Percentiles rank a stretch among this genome's conserved stretches.
phyloP scores from a whole-genome alignment of 1,284 basidiomycete genomes.

The Phlebopus sp. region DNA sequence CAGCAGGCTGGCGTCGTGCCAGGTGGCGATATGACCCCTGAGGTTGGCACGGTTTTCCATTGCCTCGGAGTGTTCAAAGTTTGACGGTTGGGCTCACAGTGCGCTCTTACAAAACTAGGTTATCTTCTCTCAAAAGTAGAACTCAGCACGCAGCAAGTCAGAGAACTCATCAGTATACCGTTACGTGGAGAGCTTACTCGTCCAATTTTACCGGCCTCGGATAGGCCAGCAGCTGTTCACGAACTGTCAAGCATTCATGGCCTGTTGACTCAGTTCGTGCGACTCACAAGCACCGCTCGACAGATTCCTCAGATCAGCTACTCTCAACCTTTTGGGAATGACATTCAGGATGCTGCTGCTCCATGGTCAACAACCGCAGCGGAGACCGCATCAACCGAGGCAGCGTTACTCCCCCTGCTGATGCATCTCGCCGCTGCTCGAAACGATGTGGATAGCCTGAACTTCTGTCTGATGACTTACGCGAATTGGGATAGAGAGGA shows the following conservation, averaged over 20 bases:
- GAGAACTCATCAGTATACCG: conserved; percentile 74
- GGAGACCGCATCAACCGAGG: conserved; percentile 65
- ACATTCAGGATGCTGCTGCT: conserved; percentile 53
- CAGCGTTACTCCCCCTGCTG: conserved; percentile 69
- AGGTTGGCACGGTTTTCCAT: conserved; percentile 48
- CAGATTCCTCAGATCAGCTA: conserved; percentile 44
- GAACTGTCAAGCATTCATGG: conserved; percentile 61
- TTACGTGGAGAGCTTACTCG: conserved; percentile 86
- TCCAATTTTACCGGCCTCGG: conserved; percentile 39
- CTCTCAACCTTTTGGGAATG: conserved; percentile 36
- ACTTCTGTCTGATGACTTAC: conserved; percentile 50
- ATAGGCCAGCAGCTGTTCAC: conserved; percentile 42
- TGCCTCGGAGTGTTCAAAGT: not conserved
- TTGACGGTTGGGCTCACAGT: conserved; percentile 42
- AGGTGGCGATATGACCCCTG: conserved; percentile 91
- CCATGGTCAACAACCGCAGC: conserved; percentile 76
- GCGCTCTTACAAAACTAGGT: conserved; percentile 83
- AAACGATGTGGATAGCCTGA: conserved; percentile 61
- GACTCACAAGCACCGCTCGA: conserved; percentile 45
- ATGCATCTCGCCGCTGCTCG: conserved; percentile 74
- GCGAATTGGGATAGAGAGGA: conserved; percentile 28
- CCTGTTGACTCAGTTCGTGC: conserved; percentile 64
- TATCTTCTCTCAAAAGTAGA: conserved; percentile 88
- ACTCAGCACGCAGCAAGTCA: conserved; percentile 64
- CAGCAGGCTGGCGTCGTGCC: conserved; percentile 72